These are phyloP conservation scores for Euphorbia schlechtendalii DNA, from an alignment of 441 rosid genomes.

Conservation along the genomic window DNA sequence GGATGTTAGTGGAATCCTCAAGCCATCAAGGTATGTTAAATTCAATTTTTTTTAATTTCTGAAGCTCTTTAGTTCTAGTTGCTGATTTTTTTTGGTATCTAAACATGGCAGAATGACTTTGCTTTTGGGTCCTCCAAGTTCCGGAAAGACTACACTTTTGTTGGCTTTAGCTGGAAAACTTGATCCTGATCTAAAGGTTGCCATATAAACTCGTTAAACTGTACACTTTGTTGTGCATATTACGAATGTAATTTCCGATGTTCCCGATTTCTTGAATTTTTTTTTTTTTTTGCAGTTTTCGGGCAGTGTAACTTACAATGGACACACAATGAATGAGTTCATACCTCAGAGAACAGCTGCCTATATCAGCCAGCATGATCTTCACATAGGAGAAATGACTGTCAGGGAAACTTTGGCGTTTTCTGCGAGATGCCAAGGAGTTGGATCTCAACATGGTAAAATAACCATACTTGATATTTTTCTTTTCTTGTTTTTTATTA, in stretches of 20 bases:
- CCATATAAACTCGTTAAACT: not conserved
- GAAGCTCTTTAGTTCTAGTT: not conserved
- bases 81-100: not conserved
- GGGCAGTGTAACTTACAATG: slow-evolving; percentile 25
- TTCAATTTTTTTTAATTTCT: not conserved
- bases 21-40: slow-evolving; percentile 43
- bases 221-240: not conserved
- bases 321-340: slow-evolving; percentile 20
- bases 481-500: not conserved
- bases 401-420: slow-evolving; percentile 26
- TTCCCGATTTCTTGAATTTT: not conserved
- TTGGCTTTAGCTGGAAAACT: slow-evolving; percentile 27
- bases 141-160: slow-evolving; percentile 29
- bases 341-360: slow-evolving; percentile 26
- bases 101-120: slow-evolving; percentile 38
- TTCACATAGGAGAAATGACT: slow-evolving; percentile 25
- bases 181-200: slow-evolving; percentile 24
- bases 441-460: slow-evolving; percentile 22
- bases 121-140: slow-evolving; percentile 38
- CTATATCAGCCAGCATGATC: slow-evolving; percentile 26
- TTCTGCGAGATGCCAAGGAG: slow-evolving; percentile 26
- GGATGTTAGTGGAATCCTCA: slow-evolving; percentile 63
- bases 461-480: not conserved
- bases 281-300: slow-evolving; percentile 17
- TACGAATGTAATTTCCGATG: not conserved